These are phyloP conservation scores for Huntiella savannae DNA, from an alignment of 2,329 filamentous ascomycete species.

Conservation along the genomic window DNA sequence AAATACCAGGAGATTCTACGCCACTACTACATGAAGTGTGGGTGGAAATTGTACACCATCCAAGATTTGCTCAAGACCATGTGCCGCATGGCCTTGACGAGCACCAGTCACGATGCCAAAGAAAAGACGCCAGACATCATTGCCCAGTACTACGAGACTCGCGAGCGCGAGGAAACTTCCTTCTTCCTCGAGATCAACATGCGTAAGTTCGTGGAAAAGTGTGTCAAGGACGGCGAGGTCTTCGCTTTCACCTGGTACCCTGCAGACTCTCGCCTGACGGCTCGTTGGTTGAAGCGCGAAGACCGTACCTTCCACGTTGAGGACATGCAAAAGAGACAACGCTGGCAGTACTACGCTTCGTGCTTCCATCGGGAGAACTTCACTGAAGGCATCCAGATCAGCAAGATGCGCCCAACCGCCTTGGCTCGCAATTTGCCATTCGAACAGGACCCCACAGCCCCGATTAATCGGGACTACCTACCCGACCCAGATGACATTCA, in stretches of 20 bases:
- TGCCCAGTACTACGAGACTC: slow-evolving; percentile 65
- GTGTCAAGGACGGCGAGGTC: slow-evolving; percentile 79
- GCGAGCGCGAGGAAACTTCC: slow-evolving; percentile 67
- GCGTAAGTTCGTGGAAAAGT: slow-evolving; percentile 79
- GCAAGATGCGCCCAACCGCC: slow-evolving; percentile 47
- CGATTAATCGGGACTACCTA: slow-evolving; percentile 36
- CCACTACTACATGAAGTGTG: slow-evolving; percentile 75
- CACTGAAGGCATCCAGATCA: slow-evolving; percentile 56
- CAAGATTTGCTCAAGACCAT: slow-evolving; percentile 73
- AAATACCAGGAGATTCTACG: slow-evolving; percentile 81
- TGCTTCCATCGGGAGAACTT: slow-evolving; percentile 77
- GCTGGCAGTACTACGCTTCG: slow-evolving; percentile 92
- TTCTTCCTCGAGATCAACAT: slow-evolving; percentile 80
- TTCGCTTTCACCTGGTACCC: slow-evolving; percentile 59
- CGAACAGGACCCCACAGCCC: slow-evolving; percentile 27
- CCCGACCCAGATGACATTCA: slow-evolving; percentile 35
- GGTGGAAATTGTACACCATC: slow-evolving; percentile 86
- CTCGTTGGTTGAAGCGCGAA: slow-evolving; percentile 51
- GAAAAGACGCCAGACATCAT: slow-evolving; percentile 88
- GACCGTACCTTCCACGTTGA: slow-evolving; percentile 71
- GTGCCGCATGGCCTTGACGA: slow-evolving; percentile 61
- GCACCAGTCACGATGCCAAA: slow-evolving; percentile 70
- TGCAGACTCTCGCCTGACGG: slow-evolving; percentile 14
- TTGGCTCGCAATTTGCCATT: slow-evolving; percentile 51
- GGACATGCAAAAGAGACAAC: slow-evolving; percentile 63